phyloP scores from a whole-genome alignment of 495 filamentous ascomycete species.

The Penicillium longicatenatum region DNA sequence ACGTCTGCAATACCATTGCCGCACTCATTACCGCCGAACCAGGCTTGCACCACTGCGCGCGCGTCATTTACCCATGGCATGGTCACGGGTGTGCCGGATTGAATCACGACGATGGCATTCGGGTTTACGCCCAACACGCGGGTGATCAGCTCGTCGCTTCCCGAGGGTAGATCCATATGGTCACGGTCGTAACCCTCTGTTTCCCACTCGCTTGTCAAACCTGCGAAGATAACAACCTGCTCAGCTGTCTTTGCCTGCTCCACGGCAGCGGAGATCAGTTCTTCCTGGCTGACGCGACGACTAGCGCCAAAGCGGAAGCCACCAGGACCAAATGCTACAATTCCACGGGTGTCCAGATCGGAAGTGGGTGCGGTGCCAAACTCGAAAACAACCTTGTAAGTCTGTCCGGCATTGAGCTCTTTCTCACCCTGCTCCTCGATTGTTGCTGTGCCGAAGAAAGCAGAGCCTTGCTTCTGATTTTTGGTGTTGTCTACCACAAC shows the following conservation, averaged over 20 bases:
- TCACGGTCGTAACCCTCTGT: constrained; percentile 85
- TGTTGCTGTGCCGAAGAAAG: constrained; percentile 64
- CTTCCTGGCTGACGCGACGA: constrained; percentile 64
- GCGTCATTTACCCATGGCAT: constrained; percentile 79
- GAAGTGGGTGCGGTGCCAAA: constrained; percentile 67
- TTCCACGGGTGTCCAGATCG: constrained; percentile 54
- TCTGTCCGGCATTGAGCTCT: constrained; percentile 58
- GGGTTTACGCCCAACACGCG: constrained; percentile 72
- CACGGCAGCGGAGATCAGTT: constrained; percentile 66
- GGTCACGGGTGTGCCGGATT: constrained; percentile 80
- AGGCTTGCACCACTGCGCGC: constrained; percentile 71
- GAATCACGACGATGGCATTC: constrained; percentile 74
- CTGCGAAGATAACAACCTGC: constrained; percentile 77
- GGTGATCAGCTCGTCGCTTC: constrained; percentile 73
- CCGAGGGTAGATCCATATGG: constrained; percentile 79
- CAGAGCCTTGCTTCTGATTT: constrained; percentile 59
- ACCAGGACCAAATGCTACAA: constrained; percentile 62
- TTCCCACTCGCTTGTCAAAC: constrained; percentile 85
- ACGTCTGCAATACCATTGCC: constrained; percentile 66
- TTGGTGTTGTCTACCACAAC: constrained; percentile 70
- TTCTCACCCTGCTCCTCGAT: constrained; percentile 61
- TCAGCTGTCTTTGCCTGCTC: constrained; percentile 63
- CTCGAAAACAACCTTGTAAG: constrained; percentile 61
- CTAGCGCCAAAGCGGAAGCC: constrained; percentile 79
- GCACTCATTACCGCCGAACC: constrained; percentile 69